phyloP scores from a whole-genome alignment of 768 basidiomycete genomes.

The Albatrellus ellisii region DNA sequence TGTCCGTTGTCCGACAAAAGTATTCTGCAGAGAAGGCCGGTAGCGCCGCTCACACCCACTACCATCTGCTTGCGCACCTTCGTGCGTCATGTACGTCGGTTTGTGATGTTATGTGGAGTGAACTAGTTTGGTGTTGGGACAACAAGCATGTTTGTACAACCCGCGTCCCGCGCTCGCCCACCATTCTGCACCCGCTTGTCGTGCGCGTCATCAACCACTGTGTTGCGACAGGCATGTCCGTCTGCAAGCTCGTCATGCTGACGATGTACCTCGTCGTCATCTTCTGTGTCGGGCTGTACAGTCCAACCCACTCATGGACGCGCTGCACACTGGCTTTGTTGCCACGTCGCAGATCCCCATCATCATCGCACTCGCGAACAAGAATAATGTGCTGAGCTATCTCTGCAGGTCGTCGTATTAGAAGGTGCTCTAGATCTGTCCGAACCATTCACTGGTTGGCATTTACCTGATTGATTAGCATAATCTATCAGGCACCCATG shows the following conservation, averaged over 20 bases:
- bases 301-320: conserved; percentile 23
- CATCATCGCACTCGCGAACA: conserved; percentile 31
- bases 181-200: conserved; percentile 19
- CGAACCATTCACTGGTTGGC: conserved; percentile 92
- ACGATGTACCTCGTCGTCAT: conserved; percentile 24
- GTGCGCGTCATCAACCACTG: conserved; percentile 21
- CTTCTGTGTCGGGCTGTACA: conserved; percentile 23
- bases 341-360: conserved; percentile 33
- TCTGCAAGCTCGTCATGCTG: conserved; percentile 26
- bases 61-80: too few relatives aligned
- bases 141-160: too few relatives aligned
- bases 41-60: too few relatives aligned
- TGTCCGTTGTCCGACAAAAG: too few relatives aligned
- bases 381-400: conserved; percentile 32
- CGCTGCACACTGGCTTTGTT: conserved; percentile 22
- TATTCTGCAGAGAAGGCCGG: too few relatives aligned
- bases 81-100: too few relatives aligned
- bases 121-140: too few relatives aligned
- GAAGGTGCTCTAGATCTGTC: too few relatives aligned
- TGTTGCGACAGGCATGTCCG: conserved; percentile 23
- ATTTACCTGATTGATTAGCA: conserved; percentile 97
- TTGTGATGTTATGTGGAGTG: too few relatives aligned
- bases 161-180: conserved; percentile 25
- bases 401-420: conserved; percentile 33
- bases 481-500: conserved; percentile 98